Conservation (phyloP, 2,329 filamentous ascomycete species). For the Proliferodiscus dingleyae region DNA sequence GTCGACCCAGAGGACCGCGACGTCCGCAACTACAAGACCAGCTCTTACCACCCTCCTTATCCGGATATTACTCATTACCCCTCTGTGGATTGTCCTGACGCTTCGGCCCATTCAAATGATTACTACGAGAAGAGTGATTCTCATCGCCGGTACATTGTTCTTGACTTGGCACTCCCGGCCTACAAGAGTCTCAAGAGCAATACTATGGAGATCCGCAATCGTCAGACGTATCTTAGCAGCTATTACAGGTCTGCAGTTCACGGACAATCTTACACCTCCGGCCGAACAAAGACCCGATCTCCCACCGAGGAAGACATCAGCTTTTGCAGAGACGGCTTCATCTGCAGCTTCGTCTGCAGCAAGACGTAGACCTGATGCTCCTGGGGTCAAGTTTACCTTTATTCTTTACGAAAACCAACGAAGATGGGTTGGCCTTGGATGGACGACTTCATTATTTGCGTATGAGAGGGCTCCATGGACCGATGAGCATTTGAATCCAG, state of each 20-base stretch:
- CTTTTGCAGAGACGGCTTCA: conserved; percentile 20
- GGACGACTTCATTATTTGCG: conserved; percentile 85
- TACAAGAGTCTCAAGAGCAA: conserved; percentile 75
- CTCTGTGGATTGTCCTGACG: conserved; percentile 79
- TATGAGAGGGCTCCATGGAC: conserved; percentile 92
- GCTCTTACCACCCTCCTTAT: conserved; percentile 87
- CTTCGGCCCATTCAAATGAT: conserved; percentile 79
- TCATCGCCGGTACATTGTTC: conserved; percentile 81
- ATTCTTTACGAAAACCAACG: conserved; percentile 95
- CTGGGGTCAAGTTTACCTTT: conserved; percentile 92
- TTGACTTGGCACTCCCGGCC: conserved; percentile 91
- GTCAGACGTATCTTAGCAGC: conserved; percentile 65
- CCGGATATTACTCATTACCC: conserved; percentile 80
- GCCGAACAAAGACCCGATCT: conserved; percentile 29
- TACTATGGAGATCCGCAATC: conserved; percentile 82
- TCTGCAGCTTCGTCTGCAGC: conserved; percentile 33
- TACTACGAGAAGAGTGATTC: conserved; percentile 75
- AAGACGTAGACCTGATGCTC: conserved; percentile 47
- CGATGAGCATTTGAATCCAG: conserved; percentile 85
- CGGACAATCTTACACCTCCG: conserved; percentile 38
- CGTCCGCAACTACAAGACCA: conserved; percentile 83
- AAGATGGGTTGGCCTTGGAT: conserved; percentile 89
- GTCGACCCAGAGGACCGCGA: conserved; percentile 83
- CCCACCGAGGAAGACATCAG: conserved; percentile 25
- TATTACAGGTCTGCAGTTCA: conserved; percentile 76